These are phyloP conservation scores for Chloranthus sessilifolius DNA, from an alignment of 164 flowering plant genomes.

Conservation along the genomic window DNA sequence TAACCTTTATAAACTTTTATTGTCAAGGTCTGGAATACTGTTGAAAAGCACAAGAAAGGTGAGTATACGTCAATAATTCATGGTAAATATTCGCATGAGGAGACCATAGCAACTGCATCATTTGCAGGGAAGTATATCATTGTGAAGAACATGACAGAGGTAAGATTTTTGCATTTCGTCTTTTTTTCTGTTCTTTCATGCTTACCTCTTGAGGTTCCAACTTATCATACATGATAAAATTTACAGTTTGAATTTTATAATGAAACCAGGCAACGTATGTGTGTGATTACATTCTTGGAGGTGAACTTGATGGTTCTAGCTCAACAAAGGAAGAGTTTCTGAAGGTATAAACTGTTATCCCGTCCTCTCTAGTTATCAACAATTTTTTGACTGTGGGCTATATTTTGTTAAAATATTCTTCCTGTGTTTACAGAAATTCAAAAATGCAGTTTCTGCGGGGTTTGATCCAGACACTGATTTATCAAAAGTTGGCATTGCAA, in stretches of 20 bases:
- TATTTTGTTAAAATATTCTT: too few relatives aligned
- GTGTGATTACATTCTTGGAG: slow-evolving; percentile 85
- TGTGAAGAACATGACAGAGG: slow-evolving; percentile 83
- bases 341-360: slow-evolving; percentile 40
- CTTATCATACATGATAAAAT: too few relatives aligned
- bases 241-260: slow-evolving; percentile 2
- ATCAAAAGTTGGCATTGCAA: slow-evolving; percentile 75
- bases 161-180: slow-evolving; percentile 16
- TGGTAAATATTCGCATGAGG: slow-evolving; percentile 87
- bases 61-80: slow-evolving; percentile 88
- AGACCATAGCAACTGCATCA: slow-evolving; percentile 88
- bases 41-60: slow-evolving; percentile 89
- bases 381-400: too few relatives aligned
- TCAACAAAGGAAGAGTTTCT: slow-evolving; percentile 73
- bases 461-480: slow-evolving; percentile 86
- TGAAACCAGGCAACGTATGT: slow-evolving; percentile 81
- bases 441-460: slow-evolving; percentile 74
- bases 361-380: background rate
- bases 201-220: too few relatives aligned
- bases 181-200: background rate
- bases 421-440: slow-evolving; percentile 73
- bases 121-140: slow-evolving; percentile 80
- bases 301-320: slow-evolving; percentile 87
- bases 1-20: too few relatives aligned
- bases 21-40: slow-evolving; percentile 91